These are phyloP conservation scores for Cyamopsis tetragonoloba DNA, from an alignment of 306 rosid genomes.

Conservation along the genomic window DNA sequence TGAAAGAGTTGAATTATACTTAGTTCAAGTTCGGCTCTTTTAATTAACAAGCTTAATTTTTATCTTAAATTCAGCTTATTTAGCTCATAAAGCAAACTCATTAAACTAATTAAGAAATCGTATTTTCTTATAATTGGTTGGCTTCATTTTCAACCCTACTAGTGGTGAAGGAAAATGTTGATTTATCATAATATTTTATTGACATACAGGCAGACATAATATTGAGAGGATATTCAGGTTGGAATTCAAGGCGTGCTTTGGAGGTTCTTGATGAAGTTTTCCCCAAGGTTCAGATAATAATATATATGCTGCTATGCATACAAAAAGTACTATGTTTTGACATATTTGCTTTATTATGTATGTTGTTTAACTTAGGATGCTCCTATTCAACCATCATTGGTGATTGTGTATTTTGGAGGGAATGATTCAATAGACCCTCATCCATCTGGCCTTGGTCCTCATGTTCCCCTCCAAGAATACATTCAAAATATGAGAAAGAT, in stretches of 20 bases:
- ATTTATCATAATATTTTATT: background rate
- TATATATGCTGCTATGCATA: too few relatives aligned
- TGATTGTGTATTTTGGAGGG: slow-evolving; percentile 86
- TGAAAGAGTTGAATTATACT: too few relatives aligned
- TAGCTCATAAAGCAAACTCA: too few relatives aligned
- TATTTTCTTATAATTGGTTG: too few relatives aligned
- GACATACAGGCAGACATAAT: slow-evolving; percentile 60
- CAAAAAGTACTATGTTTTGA: too few relatives aligned
- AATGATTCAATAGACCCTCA: slow-evolving; percentile 61
- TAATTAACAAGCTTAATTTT: too few relatives aligned
- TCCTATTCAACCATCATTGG: slow-evolving; percentile 58
- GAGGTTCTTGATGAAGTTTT: slow-evolving; percentile 64
- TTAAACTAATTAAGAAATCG: too few relatives aligned
- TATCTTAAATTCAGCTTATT: too few relatives aligned
- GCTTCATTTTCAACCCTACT: too few relatives aligned
- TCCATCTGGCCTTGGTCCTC: slow-evolving; percentile 55
- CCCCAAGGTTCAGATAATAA: slow-evolving; percentile 64
- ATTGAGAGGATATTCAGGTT: slow-evolving; percentile 69
- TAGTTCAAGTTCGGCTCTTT: too few relatives aligned
- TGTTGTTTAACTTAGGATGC: slow-evolving; percentile 42
- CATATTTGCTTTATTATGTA: background rate
- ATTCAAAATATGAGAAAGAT: slow-evolving; percentile 72
- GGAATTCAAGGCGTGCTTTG: slow-evolving; percentile 85
- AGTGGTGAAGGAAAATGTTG: background rate
- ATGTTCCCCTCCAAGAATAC: slow-evolving; percentile 73